These are phyloP conservation scores for Cubamyces sp. DNA, from an alignment of 768 basidiomycete genomes.

Conservation along the genomic window DNA sequence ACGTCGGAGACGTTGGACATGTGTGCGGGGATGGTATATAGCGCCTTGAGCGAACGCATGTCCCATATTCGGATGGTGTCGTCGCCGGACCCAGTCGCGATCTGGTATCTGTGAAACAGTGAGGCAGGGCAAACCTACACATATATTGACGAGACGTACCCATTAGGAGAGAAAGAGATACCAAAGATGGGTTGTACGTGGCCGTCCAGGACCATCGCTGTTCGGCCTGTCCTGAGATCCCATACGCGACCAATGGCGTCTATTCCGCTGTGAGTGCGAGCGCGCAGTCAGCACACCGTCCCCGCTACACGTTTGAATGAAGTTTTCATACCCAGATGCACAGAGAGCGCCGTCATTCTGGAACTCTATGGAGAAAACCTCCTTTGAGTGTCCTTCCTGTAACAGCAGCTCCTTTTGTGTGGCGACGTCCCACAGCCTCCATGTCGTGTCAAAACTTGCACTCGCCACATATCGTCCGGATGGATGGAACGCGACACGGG, in stretches of 20 bases:
- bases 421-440: conserved; percentile 94
- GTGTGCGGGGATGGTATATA: conserved; percentile 97
- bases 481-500: conserved; percentile 95
- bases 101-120: conserved; percentile 75
- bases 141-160: conserved; percentile 48
- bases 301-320: neutral
- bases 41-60: conserved; percentile 87
- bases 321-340: conserved; percentile 79
- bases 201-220: conserved; percentile 97
- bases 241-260: conserved; percentile 97
- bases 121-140: neutral
- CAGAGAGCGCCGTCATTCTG: conserved; percentile 93
- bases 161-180: conserved; percentile 93
- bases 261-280: conserved; percentile 64
- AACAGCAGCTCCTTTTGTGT: conserved; percentile 80
- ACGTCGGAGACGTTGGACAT: conserved; percentile 94
- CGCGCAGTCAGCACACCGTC: neutral
- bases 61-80: conserved; percentile 99
- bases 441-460: conserved; percentile 96
- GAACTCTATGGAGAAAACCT: conserved; percentile 95
- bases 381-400: conserved; percentile 97
- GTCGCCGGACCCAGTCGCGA: conserved; percentile 95
- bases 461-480: conserved; percentile 93
- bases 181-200: conserved; percentile 92
- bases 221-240: conserved; percentile 94